Evolutionary conservation across 192 early-diverging fungal genomes (phyloP), one percentile per base, ranked within the genome.

Genomic region (Physocladia obscura): DNA sequence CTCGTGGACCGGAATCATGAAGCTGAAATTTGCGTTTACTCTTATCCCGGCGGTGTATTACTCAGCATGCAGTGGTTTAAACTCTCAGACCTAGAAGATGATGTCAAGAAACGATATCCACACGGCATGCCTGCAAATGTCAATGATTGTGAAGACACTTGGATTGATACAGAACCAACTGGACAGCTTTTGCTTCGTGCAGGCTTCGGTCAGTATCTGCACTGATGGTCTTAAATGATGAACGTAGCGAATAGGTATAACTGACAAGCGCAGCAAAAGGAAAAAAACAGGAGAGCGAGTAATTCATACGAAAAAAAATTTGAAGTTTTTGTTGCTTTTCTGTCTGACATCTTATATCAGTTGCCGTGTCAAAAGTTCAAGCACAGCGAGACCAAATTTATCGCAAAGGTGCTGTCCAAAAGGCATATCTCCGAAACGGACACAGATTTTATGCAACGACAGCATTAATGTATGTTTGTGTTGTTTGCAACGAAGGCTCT

Each of bases 391-490:
- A 83, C 32, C 57, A 74, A 39, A 70, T 83, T 22, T 75, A 74
- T 61, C 48, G 82, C 26, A 69, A 78, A 27, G 39, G 69, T 22
- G 70, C 76, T 30, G 78, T 84, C 26, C 77, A 80, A 49, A 84
- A 84, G 44, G 69, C 77, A 8, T 82, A 74, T 52, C 77, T 77
- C 17, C 40, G 69, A 79, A 93, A 94, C 76, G 95, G 97, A 2
- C 97, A 98, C 73, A 82, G 91, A 70, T 98, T 97, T 78, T 96
- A 94, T 79, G 91, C 94, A 57, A 91, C 97, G 64, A 94, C 95
- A 90, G 29, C 60, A 5, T 36, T 62, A 13, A 29, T 62, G n/a
- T 44, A 47, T 36, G 89, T 89, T 71, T 98, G 97, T 76, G 93
- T 94, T 3, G 73, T 97, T 2, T 98, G 97, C 80, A 85, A 87